Base-by-base conservation (phyloP, 1,284 basidiomycete species). In the Golubevia sp. region DNA sequence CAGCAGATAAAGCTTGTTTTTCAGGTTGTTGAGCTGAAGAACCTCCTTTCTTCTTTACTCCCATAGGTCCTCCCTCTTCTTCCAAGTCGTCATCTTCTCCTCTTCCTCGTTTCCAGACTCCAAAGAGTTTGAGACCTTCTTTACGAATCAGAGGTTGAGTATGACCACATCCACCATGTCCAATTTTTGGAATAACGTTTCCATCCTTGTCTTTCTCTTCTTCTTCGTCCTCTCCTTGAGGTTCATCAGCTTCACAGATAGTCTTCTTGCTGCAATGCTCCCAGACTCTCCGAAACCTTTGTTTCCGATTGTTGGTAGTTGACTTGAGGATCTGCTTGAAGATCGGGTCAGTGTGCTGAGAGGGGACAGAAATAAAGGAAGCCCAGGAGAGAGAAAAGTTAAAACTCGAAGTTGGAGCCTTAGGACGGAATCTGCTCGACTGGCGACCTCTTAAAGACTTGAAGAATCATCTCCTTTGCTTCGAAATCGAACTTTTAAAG, bases 81-180 rank as follows among this genome's bases (percentile, higher is more conserved):
- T 64, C 67, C 26, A 67, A 71, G 15, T 95, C 95, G 64, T 95
- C 94, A 71, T 86, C 86, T 53, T 97, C 94, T 67, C 93, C 92
- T 84, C 94, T 94, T 21, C 90, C 86, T 76, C 92, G 91, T 85
- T 96, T 97, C 87, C 96, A 97, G 72, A 96, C 92, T n/a, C 94
- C 89, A 79, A 94, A 96, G 38, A 99, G 87, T 86, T 98, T 98
- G 67, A 99, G 85, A 5, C 93, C 97, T 84, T 99, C 96, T 85
- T 96, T 97, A 70, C 97, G 87, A 76, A 98, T 90, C 62, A 89
- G 87, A 2, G 97, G 97, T 85, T 99, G 97, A 11, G 88, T 84
- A 75, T 94, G 93, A 56, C 97, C 97, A 85, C 97, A 99, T 38
- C 97, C 97, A 48, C 94, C 95, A 71, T 99, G 97, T 0, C 30